These are phyloP conservation scores for Neofusicoccum laricinum DNA, from an alignment of 2,329 filamentous ascomycete species.

Conservation along the genomic window DNA sequence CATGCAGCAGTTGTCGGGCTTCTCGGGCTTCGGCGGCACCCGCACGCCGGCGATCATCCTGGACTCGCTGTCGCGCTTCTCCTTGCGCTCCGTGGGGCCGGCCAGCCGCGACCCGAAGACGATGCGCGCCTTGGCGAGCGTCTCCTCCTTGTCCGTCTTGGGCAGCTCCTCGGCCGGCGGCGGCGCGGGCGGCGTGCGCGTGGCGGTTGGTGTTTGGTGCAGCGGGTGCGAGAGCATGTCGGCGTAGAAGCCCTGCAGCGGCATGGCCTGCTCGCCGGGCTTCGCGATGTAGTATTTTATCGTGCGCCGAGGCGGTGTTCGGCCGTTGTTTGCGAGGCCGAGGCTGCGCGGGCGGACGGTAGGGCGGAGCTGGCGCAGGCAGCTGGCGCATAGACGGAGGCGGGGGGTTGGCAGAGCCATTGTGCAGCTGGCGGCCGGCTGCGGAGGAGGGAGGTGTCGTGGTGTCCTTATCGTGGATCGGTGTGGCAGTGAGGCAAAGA, in stretches of 20 bases:
- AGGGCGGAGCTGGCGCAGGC: conserved; percentile 14
- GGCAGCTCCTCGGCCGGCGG: conserved; percentile 37
- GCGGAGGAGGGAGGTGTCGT: background rate
- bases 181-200: conserved; percentile 30
- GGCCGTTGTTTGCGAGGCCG: conserved; percentile 33
- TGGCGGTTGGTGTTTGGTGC: conserved; percentile 16
- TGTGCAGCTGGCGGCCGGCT: background rate
- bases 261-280: conserved; percentile 36
- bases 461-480: too few relatives aligned
- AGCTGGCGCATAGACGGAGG: conserved; percentile 7
- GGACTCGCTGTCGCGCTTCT: conserved; percentile 58
- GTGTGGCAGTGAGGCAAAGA: background rate
- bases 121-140: conserved; percentile 59
- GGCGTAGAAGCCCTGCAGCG: conserved; percentile 38
- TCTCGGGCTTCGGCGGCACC: conserved; percentile 78
- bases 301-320: conserved; percentile 31
- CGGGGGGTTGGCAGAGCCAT: background rate
- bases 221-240: conserved; percentile 35
- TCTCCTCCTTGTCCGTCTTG: conserved; percentile 52
- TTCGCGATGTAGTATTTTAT: conserved; percentile 33
- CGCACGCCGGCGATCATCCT: conserved; percentile 71
- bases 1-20: conserved; percentile 99
- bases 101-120: conserved; percentile 80
- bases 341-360: conserved; percentile 15
- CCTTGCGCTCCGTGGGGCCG: conserved; percentile 67